Percentiles rank a stretch among this genome's conserved stretches.
These are phyloP conservation scores for Moringa oleifera DNA, from an alignment of 345 rosid species.

Conservation along the genomic window DNA sequence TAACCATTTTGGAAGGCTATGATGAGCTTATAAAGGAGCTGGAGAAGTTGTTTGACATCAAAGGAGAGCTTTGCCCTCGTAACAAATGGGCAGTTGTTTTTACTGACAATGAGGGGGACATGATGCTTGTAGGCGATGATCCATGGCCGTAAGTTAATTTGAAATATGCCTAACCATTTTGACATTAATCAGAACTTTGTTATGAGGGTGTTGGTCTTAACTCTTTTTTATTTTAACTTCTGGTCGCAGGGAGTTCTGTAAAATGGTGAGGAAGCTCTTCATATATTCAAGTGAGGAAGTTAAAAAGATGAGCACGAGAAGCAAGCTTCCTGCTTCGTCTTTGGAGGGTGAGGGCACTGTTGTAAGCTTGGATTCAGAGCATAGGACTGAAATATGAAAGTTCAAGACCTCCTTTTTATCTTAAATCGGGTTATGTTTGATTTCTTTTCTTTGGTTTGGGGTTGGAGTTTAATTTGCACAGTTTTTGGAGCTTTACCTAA, in stretches of 20 bases:
- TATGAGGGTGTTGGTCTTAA: no score
- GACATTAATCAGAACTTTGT: no score
- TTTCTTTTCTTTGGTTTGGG: conserved; percentile 6
- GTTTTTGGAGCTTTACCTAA: conserved; percentile 18
- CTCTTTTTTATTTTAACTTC: conserved; percentile 1
- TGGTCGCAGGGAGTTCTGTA: conserved; percentile 61
- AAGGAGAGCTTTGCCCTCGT: conserved; percentile 40
- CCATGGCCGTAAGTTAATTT: conserved; percentile 61
- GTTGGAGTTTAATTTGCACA: conserved; percentile 17
- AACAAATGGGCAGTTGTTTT: conserved; percentile 63
- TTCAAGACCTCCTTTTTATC: conserved; percentile 3
- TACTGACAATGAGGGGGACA: conserved; percentile 73
- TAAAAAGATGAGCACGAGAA: conserved; percentile 41
- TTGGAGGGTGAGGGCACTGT: conserved; percentile 30
- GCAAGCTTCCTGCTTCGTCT: conserved; percentile 27
- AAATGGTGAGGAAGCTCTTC: conserved; percentile 62
- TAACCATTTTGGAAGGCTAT: conserved; percentile 50
- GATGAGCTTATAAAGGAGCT: conserved; percentile 44
- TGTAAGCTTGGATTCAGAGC: conserved; percentile 39
- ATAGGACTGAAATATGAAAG: conserved; percentile 24
- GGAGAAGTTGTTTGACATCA: conserved; percentile 67
- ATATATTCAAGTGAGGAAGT: conserved; percentile 53
- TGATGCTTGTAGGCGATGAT: conserved; percentile 74
- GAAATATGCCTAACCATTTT: not conserved
- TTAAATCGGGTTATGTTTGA: conserved; percentile 2